Percentiles rank a stretch among this genome's conserved stretches.
Conservation (phyloP, 176 grass and related monocot species). For the Stipa capillata region DNA sequence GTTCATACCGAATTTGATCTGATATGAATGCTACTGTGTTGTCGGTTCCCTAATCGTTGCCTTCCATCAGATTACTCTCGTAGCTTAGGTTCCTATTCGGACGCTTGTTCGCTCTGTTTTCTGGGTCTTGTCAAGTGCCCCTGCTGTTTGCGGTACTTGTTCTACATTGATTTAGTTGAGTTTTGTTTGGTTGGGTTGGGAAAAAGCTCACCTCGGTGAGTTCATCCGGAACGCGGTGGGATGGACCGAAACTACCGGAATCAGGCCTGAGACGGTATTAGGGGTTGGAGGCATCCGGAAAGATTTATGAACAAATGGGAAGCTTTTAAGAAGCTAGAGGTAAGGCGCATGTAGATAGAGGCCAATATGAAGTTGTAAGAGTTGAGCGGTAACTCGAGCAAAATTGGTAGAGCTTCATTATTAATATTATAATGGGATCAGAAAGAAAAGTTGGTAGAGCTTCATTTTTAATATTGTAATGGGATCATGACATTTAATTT, state of each 20-base stretch:
- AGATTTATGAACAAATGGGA: not conserved
- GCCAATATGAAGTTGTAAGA: no score
- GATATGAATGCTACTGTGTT: not conserved
- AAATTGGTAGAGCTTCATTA: no score
- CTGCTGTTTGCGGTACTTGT: no score
- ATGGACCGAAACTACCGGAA: not conserved
- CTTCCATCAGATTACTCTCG: not conserved
- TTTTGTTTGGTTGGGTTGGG: not conserved
- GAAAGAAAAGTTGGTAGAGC: no score
- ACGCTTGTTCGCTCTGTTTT: not conserved
- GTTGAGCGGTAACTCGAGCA: no score
- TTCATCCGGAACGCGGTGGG: no score
- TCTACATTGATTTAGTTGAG: not conserved
- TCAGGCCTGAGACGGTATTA: not conserved
- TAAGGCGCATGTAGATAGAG: no score
- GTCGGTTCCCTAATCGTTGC: not conserved
- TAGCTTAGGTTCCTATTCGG: not conserved
- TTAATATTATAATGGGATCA: no score
- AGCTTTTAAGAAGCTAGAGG: no score
- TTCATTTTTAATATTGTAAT: no score
- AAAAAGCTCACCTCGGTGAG: not conserved
- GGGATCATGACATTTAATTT: no score
- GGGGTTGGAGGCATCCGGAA: not conserved
- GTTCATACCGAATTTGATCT: not conserved
- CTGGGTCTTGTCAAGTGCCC: not conserved